Percentiles rank a stretch among this genome's conserved stretches.
Conservation (phyloP, 306 rosid species). For the Corylus avellana region DNA sequence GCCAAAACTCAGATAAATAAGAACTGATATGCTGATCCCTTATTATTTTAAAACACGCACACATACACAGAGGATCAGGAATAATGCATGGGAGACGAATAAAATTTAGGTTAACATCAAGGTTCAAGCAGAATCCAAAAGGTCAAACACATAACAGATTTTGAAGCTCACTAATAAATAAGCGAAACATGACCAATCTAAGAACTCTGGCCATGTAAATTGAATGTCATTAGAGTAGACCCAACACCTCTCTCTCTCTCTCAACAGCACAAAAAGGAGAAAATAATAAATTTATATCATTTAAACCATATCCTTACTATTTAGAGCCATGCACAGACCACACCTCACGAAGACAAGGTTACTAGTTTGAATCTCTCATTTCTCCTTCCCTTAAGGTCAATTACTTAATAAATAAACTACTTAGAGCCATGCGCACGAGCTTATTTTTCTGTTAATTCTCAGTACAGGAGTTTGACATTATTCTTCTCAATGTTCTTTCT, state of each 20-base stretch:
- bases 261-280: not conserved
- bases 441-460: not conserved
- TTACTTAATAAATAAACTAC: no score
- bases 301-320: no score
- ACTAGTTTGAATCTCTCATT: no score
- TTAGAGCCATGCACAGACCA: no score
- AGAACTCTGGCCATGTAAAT: not conserved
- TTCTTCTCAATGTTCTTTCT: not conserved
- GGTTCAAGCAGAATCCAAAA: conserved; percentile 2
- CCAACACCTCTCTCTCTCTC: not conserved
- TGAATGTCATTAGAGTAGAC: not conserved
- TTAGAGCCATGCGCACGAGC: not conserved
- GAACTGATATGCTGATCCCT: conserved; percentile 16
- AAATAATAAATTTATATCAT: no score
- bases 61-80: not conserved
- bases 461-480: not conserved
- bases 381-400: no score
- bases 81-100: not conserved
- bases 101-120: not conserved
- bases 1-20: conserved; percentile 34
- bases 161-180: not conserved
- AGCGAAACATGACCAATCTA: not conserved
- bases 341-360: no score
- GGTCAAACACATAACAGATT: not conserved
- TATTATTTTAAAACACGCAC: not conserved